Conservation (phyloP, 768 basidiomycete species). For the Sarcomyxa edulis region DNA sequence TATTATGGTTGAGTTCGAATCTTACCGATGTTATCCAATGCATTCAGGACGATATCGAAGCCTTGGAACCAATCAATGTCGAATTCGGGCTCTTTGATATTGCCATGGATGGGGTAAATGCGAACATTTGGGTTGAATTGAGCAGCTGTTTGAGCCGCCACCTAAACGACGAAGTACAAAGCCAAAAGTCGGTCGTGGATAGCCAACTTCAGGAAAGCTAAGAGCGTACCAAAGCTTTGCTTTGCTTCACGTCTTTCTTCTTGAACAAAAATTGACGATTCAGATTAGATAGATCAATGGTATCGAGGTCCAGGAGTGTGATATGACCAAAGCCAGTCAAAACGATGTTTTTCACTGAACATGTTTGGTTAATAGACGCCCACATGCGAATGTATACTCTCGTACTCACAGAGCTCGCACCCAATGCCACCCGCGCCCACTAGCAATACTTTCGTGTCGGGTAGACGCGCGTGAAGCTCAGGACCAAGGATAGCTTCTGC, state of each 20-base stretch:
- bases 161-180: conserved; percentile 30
- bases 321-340: conserved; percentile 90
- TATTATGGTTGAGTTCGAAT: conserved; percentile 5
- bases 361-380: not conserved
- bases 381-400: not conserved
- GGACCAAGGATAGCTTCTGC: conserved; percentile 77
- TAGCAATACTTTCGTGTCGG: conserved; percentile 68
- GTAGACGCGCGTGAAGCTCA: conserved; percentile 56
- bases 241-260: conserved; percentile 96
- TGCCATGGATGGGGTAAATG: conserved; percentile 87
- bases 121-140: conserved; percentile 85
- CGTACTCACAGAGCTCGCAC: conserved; percentile 82
- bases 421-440: conserved; percentile 98
- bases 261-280: conserved; percentile 96
- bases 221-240: conserved; percentile 77
- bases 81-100: conserved; percentile 91
- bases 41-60: conserved; percentile 93
- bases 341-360: conserved; percentile 90
- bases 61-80: conserved; percentile 86
- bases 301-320: conserved; percentile 92
- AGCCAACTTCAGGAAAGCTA: not conserved
- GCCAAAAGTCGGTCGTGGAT: conserved; percentile 1
- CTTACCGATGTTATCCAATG: conserved; percentile 91
- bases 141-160: conserved; percentile 77
- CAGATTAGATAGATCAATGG: conserved; percentile 95